Conservation (phyloP, 345 rosid species). For the Clausena lansium region DNA sequence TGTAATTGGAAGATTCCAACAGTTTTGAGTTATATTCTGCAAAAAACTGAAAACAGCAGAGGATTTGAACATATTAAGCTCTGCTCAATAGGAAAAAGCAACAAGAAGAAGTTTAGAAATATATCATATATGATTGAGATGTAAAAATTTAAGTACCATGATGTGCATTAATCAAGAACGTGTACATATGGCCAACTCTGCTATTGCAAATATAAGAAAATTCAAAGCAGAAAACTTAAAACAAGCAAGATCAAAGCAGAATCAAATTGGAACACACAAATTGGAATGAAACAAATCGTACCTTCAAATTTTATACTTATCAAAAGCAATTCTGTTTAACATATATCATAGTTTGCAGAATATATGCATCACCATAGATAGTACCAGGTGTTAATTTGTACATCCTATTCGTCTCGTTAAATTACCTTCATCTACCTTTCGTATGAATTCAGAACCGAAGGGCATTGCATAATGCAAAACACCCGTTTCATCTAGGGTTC, state of each 20-base stretch:
- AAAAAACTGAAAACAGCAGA: constrained; percentile 64
- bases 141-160: background rate
- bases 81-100: constrained; percentile 1
- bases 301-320: background rate
- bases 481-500: background rate
- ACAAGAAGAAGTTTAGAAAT: background rate
- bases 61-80: constrained; percentile 13
- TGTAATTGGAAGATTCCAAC: constrained; percentile 88
- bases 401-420: background rate
- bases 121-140: background rate
- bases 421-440: background rate
- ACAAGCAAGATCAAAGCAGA: background rate
- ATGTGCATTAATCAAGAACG: background rate
- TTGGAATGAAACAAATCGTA: background rate
- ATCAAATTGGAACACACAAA: background rate
- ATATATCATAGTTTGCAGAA: background rate
- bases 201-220: background rate
- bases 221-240: background rate
- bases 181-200: background rate
- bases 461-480: background rate
- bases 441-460: background rate
- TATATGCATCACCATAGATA: background rate
- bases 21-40: constrained; percentile 82
- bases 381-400: background rate
- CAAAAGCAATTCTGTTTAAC: background rate